phyloP scores from a whole-genome alignment of 2,329 filamentous ascomycete genomes.

The Incumbomyces lentus region DNA sequence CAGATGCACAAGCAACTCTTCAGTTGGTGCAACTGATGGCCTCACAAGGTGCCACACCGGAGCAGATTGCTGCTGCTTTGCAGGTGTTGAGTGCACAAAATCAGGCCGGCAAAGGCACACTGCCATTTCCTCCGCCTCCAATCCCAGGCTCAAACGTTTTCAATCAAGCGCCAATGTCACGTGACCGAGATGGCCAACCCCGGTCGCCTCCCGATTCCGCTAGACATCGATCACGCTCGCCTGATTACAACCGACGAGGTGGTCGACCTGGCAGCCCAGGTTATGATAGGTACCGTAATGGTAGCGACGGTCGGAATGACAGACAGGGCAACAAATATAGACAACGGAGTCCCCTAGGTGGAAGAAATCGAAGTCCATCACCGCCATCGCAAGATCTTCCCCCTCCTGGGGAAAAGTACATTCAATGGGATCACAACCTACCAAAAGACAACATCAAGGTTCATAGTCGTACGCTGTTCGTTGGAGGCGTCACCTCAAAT shows the following conservation, averaged over 20 bases:
- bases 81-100: conserved; percentile 38
- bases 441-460: conserved; percentile 78
- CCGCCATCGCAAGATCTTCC: conserved; percentile 42
- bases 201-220: conserved; percentile 53
- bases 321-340: conserved; percentile 58
- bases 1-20: conserved; percentile 58
- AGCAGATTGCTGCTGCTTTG: conserved; percentile 58
- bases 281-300: conserved; percentile 52
- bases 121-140: conserved; percentile 22
- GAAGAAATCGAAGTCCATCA: conserved; percentile 54
- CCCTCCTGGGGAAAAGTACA: conserved; percentile 55
- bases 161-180: conserved; percentile 31
- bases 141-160: conserved; percentile 26
- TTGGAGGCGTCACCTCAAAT: conserved; percentile 81
- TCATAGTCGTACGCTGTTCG: conserved; percentile 86
- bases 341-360: conserved; percentile 68
- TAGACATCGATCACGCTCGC: conserved; percentile 70
- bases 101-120: conserved; percentile 24
- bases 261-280: conserved; percentile 57
- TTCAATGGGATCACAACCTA: conserved; percentile 67
- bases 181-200: conserved; percentile 42
- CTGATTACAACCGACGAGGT: conserved; percentile 59
- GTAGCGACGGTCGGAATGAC: conserved; percentile 39
- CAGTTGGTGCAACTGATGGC: conserved; percentile 64
- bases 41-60: conserved; percentile 64